Percentiles rank a stretch among this genome's conserved stretches.
Evolutionary conservation across 2,329 filamentous ascomycete genomes (phyloP).

Genomic region (Talaromyces rugulosus): DNA sequence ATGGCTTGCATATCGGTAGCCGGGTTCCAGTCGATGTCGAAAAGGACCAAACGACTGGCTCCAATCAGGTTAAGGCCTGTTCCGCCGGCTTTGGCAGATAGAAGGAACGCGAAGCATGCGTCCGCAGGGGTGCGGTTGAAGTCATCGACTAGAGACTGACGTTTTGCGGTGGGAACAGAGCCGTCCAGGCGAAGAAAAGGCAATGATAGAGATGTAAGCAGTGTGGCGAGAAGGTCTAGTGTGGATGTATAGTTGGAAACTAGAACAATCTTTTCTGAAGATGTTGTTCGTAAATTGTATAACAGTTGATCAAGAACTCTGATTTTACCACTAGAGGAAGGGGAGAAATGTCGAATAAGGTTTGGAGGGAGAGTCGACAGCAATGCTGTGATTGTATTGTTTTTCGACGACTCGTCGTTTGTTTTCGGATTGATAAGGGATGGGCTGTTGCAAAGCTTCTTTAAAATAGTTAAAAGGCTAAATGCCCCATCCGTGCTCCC

Average conservation of each 20-base stretch:
- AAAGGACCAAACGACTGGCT: slow-evolving; percentile 65
- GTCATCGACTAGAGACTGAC: slow-evolving; percentile 64
- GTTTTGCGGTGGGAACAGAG: slow-evolving; percentile 58
- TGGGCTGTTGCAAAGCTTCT: slow-evolving; percentile 71
- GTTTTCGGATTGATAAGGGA: slow-evolving; percentile 54
- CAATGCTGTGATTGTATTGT: slow-evolving; percentile 44
- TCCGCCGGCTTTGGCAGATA: slow-evolving; percentile 69
- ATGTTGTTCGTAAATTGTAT: slow-evolving; percentile 56
- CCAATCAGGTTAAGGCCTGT: slow-evolving; percentile 68
- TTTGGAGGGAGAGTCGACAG: slow-evolving; percentile 53
- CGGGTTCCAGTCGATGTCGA: slow-evolving; percentile 74
- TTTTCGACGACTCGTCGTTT: slow-evolving; percentile 41
- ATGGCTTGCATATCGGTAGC: slow-evolving; percentile 70
- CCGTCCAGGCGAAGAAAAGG: slow-evolving; percentile 66
- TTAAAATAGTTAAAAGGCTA: slow-evolving; percentile 67
- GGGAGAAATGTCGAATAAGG: slow-evolving; percentile 50
- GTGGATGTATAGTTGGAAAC: slow-evolving; percentile 75
- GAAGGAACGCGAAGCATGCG: slow-evolving; percentile 63
- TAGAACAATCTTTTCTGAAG: slow-evolving; percentile 66
- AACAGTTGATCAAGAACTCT: slow-evolving; percentile 64
- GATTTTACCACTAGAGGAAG: slow-evolving; percentile 61
- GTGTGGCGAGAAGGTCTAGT: slow-evolving; percentile 60
- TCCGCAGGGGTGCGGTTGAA: slow-evolving; percentile 60
- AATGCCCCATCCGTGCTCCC: slow-evolving; percentile 60
- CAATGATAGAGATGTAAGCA: slow-evolving; percentile 58